Evolutionary conservation across 2,329 filamentous ascomycete genomes (phyloP), one percentile per base, ranked within the genome.

Genomic region (Plenodomus biglobosus): DNA sequence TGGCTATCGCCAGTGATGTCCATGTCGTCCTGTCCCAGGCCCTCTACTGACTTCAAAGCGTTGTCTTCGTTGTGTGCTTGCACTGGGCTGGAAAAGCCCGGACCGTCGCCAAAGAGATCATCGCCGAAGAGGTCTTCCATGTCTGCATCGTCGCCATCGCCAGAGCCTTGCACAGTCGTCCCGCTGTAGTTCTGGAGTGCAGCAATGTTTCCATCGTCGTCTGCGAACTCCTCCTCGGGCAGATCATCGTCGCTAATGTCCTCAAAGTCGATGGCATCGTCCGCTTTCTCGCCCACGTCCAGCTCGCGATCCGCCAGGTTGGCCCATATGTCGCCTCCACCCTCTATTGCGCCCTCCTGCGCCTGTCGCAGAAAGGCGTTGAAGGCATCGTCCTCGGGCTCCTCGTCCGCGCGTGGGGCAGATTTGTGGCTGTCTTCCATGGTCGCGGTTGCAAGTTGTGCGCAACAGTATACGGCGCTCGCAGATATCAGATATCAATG

Each of bases 191-290:
- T 62, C 6, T 55, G 61, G 7, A 58, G 45, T 18, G 50, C 53
- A 30, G 56, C 48, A 22, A 49, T 56, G 24, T 57, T 61, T 38
- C 52, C 55, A 10, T 57, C 59, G 34, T 56, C 62, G 37, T 36
- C 41, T 24, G 52, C 56, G 18, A 61, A 58, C 49, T 85, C 81
- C 51, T 89, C 85, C 55, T 94, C 90, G 6, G 90, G 87, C 7
- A 96, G 80, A 55, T 96, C 92, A 66, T 95, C 91, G 68, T 97
- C 92, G 57, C 87, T 87, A 53, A 97, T 92, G 65, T 96, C 90
- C 67, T 89, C 90, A 62, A 81, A 99, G 67, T 99, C 94, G 53
- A 94, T 76, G 35, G 94, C 94, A 73, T 97, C 89, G 51, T 91
- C 91, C 45, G 91, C 92, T 73, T 99, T 99, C 70, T 90, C 87